Evolutionary conservation across 768 basidiomycete species (phyloP), one percentile per base, ranked within the genome.

Genomic region (Auriscalpium microsporum): DNA sequence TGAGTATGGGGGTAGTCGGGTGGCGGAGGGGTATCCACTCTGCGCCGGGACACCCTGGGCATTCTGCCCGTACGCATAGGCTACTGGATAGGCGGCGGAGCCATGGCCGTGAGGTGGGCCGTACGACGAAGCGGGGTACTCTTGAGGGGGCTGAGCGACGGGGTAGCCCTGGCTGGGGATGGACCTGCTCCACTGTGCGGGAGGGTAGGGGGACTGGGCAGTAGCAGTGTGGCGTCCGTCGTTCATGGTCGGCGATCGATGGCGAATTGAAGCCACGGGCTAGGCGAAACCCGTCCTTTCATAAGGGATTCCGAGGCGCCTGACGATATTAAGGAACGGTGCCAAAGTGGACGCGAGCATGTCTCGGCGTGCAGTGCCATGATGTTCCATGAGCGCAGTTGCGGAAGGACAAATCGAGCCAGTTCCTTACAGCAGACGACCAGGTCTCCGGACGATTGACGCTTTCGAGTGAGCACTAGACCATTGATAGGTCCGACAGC

Each of bases 281-380:
- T 58, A 53, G 34, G 3, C 44, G 36, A 45, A 45, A 34, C 34
- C 44, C 40, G 59, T 50, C 54, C 49, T 58, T 61, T 61, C 58
- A 61, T 61, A 61, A 59, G 50, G 58, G 46, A 49, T 59, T 56
- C 48, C 53, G 38, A 57, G 58, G 60, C 58, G 58, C 58, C 52
- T 52, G 54, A 60, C 36, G 45, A 49, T 46, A 54, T 48, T 19
- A 58, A 61, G 60, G 60, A 50, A 56, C 60, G 28, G n/a, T 16
- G 16, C 58, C 55, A 52, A 55, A 59, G 45, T 38, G 45, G 49
- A 60, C 52, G 56, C 46, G 46, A 28, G 14, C n/a, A 14, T 37
- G 52, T 34, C 13, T 42, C 44, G 28, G 54, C 47, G 48, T 53
- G 21, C 21, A 51, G 58, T 58, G 58, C 45, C 55, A 52, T 55